Evolutionary conservation across 169 alveolate genomes (phyloP), one percentile per base, ranked within the genome.

Genomic region (Cryptosporidium ubiquitum): DNA sequence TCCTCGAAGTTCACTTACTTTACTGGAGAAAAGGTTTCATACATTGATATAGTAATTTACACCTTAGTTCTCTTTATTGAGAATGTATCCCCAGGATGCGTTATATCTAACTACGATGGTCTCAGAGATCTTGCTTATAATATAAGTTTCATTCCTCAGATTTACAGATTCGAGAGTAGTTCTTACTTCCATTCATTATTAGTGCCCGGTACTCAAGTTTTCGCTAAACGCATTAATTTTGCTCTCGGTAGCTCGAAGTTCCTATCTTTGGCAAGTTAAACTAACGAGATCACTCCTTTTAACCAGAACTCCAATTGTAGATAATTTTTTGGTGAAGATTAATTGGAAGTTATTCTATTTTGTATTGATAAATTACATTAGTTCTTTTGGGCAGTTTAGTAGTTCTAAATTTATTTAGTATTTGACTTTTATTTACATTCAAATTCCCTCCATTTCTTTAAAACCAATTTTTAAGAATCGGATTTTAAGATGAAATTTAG

Each of bases 201-300:
- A n/a, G 40, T 79, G n/a, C 89, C 89, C 1, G 89, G 89, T 31
- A 79, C 89, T 14, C 40, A 37, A 3, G 9, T 26, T 26, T 79
- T 79, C 44, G 89, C 64, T 7, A 61, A 64, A 23, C 89, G 75
- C 16, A 58, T 79, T 18, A 52, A 79, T 42, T 79, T 79, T 20
- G 58, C 69, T n/a, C 35, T 26, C 42, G 10, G 71, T 3, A 20
- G 49, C 5, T 7, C 26, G 39, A 18, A 20, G 52, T 64, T 64
- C 20, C 0, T 2, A 35, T 64, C 49, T 37, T n/a, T 64, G 52
- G 31, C 71, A 7, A 37, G 49, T 23, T 64, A 64, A 33, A 12
- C 47, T 2, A 2, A 14, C 16, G 0, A 33, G 3, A 10, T 33
- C 14, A 12, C 5, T 12, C 5, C 0, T 2, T 64, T 33, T 26